Percentiles rank a stretch among this genome's conserved stretches.
phyloP scores from a whole-genome alignment of 495 filamentous ascomycete species.

The Articulospora tetracladia region DNA sequence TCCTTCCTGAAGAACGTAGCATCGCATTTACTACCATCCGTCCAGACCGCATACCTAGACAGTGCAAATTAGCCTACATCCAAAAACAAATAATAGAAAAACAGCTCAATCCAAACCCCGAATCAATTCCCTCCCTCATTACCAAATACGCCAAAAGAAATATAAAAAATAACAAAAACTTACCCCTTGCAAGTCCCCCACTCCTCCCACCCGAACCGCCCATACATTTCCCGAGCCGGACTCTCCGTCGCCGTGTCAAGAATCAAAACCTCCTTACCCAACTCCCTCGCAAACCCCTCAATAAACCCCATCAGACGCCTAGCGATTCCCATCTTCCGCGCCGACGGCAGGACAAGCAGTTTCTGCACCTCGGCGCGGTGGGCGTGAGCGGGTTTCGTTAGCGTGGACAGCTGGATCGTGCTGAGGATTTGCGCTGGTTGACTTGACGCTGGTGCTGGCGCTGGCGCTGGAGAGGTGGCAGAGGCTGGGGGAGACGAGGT shows the following conservation, averaged over 20 bases:
- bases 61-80: no score
- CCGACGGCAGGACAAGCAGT: conserved; percentile 1
- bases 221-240: conserved; percentile 1
- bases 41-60: background rate
- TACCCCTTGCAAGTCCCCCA: conserved; percentile 12
- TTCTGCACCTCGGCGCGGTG: conserved; percentile 8
- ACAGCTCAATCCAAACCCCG: no score
- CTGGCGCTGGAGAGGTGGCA: background rate
- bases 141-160: background rate
- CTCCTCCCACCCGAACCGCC: conserved; percentile 2
- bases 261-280: background rate
- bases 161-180: background rate
- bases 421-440: background rate
- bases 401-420: conserved; percentile 1
- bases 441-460: background rate
- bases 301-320: conserved; percentile 7
- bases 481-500: no score
- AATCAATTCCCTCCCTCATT: background rate
- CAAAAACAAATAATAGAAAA: no score
- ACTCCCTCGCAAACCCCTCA: conserved; percentile 7
- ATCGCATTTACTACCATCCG: conserved; percentile 9
- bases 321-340: background rate
- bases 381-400: background rate
- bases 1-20: conserved; percentile 8
- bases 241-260: conserved; percentile 8